These are phyloP conservation scores for Phaffomyces antillensis DNA, from an alignment of 805 yeast species.

Conservation along the genomic window DNA sequence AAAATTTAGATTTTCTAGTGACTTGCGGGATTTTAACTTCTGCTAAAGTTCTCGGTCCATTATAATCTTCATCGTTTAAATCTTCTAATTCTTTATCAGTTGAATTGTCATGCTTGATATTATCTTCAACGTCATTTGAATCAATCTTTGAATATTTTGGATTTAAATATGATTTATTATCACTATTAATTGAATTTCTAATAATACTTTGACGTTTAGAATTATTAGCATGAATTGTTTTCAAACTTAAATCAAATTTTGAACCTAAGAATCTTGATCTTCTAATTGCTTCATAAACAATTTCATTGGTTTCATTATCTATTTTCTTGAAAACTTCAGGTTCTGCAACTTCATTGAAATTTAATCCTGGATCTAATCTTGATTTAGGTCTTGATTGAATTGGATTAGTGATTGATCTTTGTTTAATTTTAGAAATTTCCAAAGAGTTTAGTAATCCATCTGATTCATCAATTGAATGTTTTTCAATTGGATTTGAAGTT, in stretches of 20 bases:
- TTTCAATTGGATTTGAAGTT: slow-evolving; percentile 29
- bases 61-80: slow-evolving; percentile 1
- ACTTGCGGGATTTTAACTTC: slow-evolving; percentile 66
- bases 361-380: slow-evolving; percentile 36
- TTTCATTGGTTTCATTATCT: slow-evolving; percentile 20
- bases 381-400: slow-evolving; percentile 36
- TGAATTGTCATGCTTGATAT: slow-evolving; percentile 5
- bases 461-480: slow-evolving; percentile 1
- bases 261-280: slow-evolving; percentile 39
- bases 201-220: neutral
- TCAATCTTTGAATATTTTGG: slow-evolving; percentile 15
- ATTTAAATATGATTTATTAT: slow-evolving; percentile 5
- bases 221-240: slow-evolving; percentile 5
- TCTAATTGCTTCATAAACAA: slow-evolving; percentile 35
- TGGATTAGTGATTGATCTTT: slow-evolving; percentile 31
- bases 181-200: slow-evolving; percentile 13
- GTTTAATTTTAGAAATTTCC: slow-evolving; percentile 26
- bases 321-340: slow-evolving; percentile 9
- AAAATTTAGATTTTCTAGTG: slow-evolving; percentile 58
- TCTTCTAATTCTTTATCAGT: neutral
- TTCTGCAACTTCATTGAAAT: slow-evolving; percentile 16
- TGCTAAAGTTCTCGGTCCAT: slow-evolving; percentile 45
- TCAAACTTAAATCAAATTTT: slow-evolving; percentile 29
- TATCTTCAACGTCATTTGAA: slow-evolving; percentile 6
- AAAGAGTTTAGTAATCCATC: slow-evolving; percentile 19